Conservation (phyloP, 1,139 yeast genomes). For the Debaryomyces singareniensis region DNA sequence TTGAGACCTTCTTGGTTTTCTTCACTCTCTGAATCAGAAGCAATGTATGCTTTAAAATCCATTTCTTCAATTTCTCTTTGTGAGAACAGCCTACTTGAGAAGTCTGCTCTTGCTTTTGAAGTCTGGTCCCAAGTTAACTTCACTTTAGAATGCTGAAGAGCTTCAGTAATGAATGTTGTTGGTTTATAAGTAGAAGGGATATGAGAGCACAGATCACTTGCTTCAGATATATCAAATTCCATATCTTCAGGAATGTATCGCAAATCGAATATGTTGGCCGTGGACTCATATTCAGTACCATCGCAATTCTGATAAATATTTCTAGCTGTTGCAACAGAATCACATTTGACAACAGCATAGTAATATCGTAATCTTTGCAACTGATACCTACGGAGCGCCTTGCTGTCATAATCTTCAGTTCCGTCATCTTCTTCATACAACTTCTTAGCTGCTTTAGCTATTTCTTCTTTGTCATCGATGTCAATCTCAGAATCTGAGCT, state of each 20-base stretch:
- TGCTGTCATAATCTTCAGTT: constrained; percentile 66
- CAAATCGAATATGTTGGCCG: constrained; percentile 89
- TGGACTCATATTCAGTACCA: constrained; percentile 92
- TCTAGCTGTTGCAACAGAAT: constrained; percentile 64
- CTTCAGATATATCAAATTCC: constrained; percentile 69
- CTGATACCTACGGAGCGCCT: constrained; percentile 71
- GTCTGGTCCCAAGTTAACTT: constrained; percentile 98
- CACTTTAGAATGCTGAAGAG: constrained; percentile 88
- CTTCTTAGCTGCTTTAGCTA: constrained; percentile 54
- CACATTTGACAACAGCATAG: constrained; percentile 90
- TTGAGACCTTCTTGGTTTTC: constrained; percentile 43
- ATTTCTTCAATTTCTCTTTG: constrained; percentile 91
- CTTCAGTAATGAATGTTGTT: constrained; percentile 79
- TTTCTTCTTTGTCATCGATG: constrained; percentile 33
- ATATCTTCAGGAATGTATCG: constrained; percentile 90
- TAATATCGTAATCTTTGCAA: constrained; percentile 82
- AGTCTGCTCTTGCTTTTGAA: constrained; percentile 79
- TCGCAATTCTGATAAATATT: constrained; percentile 81
- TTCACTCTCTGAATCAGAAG: constrained; percentile 68
- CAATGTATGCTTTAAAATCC: constrained; percentile 94
- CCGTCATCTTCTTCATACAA: constrained; percentile 69
- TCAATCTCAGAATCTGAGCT: constrained; percentile 43
- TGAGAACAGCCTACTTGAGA: constrained; percentile 76
- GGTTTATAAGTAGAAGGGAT: constrained; percentile 81
- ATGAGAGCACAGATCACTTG: constrained; percentile 65